phyloP scores from a whole-genome alignment of 225 moss, liverwort and hornwort genomes.

The Pleurozium schreberi region DNA sequence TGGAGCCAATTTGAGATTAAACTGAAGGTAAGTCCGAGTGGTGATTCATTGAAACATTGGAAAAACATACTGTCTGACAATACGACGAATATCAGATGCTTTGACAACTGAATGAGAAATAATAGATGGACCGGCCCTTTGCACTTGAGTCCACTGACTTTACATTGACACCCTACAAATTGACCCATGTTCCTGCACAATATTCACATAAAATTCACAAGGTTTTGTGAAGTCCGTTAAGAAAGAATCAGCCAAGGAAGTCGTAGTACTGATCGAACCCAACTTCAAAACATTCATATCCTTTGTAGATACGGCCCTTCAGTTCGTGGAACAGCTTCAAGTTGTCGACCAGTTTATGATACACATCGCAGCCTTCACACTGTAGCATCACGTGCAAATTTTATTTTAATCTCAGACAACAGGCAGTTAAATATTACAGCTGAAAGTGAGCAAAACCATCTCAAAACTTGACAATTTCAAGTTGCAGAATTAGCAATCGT shows the following conservation, averaged over 20 bases:
- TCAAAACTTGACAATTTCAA: neutral
- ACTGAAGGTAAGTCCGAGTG: neutral
- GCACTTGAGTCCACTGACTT: neutral
- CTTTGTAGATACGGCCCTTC: slow-evolving; percentile 77
- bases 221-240: neutral
- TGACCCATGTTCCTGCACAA: slow-evolving; percentile 19
- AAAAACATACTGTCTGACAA: neutral
- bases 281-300: slow-evolving; percentile 81
- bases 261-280: slow-evolving; percentile 85
- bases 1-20: neutral
- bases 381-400: slow-evolving; percentile 17
- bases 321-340: slow-evolving; percentile 93
- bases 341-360: slow-evolving; percentile 94
- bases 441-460: neutral
- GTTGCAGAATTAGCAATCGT: neutral
- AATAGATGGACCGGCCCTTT: neutral
- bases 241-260: slow-evolving; percentile 40
- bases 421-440: neutral
- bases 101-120: neutral
- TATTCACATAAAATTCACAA: slow-evolving; percentile 30
- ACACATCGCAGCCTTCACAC: slow-evolving; percentile 97
- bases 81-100: neutral
- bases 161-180: slow-evolving; percentile 4
- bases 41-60: neutral
- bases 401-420: neutral